Base-by-base conservation (phyloP, 768 basidiomycete species). In the Serendipita vermifera region DNA sequence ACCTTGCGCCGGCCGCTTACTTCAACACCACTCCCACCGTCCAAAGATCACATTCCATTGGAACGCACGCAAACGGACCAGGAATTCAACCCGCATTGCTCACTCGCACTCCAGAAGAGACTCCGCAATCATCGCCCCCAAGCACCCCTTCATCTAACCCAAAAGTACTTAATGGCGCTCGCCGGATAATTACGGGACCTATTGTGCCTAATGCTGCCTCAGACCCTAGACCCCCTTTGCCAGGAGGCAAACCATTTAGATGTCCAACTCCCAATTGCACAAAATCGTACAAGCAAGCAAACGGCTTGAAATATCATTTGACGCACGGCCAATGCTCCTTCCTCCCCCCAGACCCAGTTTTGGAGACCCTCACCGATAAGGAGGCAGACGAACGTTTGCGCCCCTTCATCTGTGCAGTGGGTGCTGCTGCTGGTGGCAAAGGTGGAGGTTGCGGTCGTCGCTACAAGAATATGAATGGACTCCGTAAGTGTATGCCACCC, bases 391-490 rank as follows among this genome's bases (percentile, higher is more conserved):
- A 82, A 57, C 72, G 85, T 9, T 70, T 87, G 54, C 72, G 87
- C 35, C 92, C 92, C 2, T 97, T 87, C 65, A 86, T 87, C 0
- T 97, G 92, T 62, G 84, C 87, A 4, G 85, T 93, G 3, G 86
- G 87, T 17, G 85, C 87, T 61, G 88, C 87, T 63, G 76, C 78
- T 66, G 38, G 29, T 22, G 46, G 46, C 46, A 51, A 51, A 29
- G 46, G 46, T n/a, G 66, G 66, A 13, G 70, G 68, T 26, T 74
- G 73, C 62, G 68, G 60, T 27, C 78, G 93, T 65, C 70, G 93
- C 65, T 98, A 97, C 73, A 92, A 97, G 78, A 97, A 99, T 66
- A 94, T 97, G 92, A 97, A 97, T 68, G 94, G 94, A 0, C 72
- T 97, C 59, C 71, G 87, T 71, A 57, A 57, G 69, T 70, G 5